These are phyloP conservation scores for Amborella trichopoda DNA, from an alignment of 164 flowering plant species.

Conservation along the genomic window DNA sequence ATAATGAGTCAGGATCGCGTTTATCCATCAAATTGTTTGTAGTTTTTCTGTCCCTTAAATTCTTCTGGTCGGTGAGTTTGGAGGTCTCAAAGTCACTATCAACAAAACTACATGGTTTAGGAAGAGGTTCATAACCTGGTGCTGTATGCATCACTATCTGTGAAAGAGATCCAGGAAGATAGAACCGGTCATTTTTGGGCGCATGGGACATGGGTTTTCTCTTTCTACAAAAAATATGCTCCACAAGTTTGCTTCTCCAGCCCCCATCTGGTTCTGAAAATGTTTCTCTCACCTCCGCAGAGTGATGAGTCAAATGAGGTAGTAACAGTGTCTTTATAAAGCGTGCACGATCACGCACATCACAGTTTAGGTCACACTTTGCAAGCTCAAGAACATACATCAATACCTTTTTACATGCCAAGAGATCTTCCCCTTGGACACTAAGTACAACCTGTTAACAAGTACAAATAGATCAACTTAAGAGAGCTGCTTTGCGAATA, in stretches of 20 bases:
- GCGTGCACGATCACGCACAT: conserved; percentile 83
- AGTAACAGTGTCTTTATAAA: conserved; percentile 40
- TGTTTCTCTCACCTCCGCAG: conserved; percentile 16
- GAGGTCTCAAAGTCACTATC: conserved; percentile 23
- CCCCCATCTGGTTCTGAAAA: conserved; percentile 13
- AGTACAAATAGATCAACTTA: conserved; percentile 1
- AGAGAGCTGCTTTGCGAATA: no score
- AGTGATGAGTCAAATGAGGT: conserved; percentile 15
- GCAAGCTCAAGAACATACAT: conserved; percentile 72
- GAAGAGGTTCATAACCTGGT: conserved; percentile 96
- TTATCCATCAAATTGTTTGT: conserved; percentile 20
- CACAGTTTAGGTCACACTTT: conserved; percentile 65
- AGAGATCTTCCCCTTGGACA: conserved; percentile 36
- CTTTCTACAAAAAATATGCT: conserved; percentile 32
- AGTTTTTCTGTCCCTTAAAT: conserved; percentile 4
- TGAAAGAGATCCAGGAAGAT: conserved; percentile 98
- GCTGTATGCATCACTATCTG: conserved; percentile 96
- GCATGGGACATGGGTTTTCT: conserved; percentile 17
- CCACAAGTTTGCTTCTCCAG: conserved; percentile 21
- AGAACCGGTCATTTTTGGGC: conserved; percentile 36
- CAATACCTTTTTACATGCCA: conserved; percentile 23
- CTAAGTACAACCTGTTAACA: conserved; percentile 46
- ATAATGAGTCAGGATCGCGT: conserved; percentile 39
- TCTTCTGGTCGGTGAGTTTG: no score
- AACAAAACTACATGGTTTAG: conserved; percentile 65